Percentiles rank a stretch among this genome's conserved stretches.
Conservation (phyloP, 176 grass and related monocot genomes). For the Musa troglodytarum region DNA sequence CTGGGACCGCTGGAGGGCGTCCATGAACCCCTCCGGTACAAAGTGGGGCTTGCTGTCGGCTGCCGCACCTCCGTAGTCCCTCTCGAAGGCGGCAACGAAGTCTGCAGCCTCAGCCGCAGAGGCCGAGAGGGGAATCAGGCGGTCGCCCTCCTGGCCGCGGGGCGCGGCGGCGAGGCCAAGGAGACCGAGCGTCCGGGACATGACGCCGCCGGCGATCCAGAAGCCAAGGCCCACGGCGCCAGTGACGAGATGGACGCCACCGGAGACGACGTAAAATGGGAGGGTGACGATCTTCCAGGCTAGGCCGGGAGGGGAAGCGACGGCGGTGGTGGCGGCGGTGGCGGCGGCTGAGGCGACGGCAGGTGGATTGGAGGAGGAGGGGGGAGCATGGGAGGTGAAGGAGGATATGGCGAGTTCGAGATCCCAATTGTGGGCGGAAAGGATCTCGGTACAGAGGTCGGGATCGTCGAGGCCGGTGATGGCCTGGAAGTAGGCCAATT, state of each 20-base stretch:
- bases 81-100: conserved; percentile 63
- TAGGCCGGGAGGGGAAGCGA: conserved; percentile 66
- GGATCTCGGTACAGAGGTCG: conserved; percentile 87
- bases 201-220: conserved; percentile 78
- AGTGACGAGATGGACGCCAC: conserved; percentile 25
- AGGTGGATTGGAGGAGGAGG: neutral
- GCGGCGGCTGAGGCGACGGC: neutral
- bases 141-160: conserved; percentile 25
- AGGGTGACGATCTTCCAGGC: conserved; percentile 88
- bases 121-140: conserved; percentile 33
- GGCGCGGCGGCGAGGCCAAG: conserved; percentile 49
- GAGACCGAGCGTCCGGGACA: conserved; percentile 73
- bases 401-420: conserved; percentile 64
- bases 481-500: conserved; percentile 81
- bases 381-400: conserved; percentile 32
- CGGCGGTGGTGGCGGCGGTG: conserved; percentile 34
- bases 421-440: conserved; percentile 89
- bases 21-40: conserved; percentile 53
- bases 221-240: conserved; percentile 69
- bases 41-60: conserved; percentile 36
- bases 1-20: conserved; percentile 73
- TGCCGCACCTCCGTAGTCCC: conserved; percentile 40
- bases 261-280: conserved; percentile 81
- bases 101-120: conserved; percentile 66
- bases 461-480: conserved; percentile 64